Base-by-base conservation (phyloP, 2,329 filamentous ascomycete genomes). In the Hymenoscyphus albidus region DNA sequence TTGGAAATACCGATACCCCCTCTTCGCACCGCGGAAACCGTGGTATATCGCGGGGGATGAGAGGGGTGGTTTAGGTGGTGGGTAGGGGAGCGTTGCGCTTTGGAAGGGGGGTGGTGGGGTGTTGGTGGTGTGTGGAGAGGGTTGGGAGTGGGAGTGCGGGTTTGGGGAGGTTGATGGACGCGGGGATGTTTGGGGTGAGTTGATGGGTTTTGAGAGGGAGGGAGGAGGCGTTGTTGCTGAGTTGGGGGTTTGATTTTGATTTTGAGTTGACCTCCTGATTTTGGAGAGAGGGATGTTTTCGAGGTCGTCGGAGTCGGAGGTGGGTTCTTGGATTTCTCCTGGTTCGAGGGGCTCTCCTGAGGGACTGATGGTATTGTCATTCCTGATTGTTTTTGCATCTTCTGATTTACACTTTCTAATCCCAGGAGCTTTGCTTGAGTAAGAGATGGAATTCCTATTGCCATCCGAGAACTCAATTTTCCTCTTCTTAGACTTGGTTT, bases 281-380 rank as follows among this genome's bases (percentile, higher is more conserved):
- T 59, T 44, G 1, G 58, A 59, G 27, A 59, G 39, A 1, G 58
- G 58, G 5, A 59, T 27, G 5, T 59, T 59, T 31, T 59, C 58
- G 9, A 38, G 16, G 32, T 58, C 31, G 22, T 58, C 56, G 1
- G 35, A 35, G 62, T 67, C 56, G 7, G 32, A 38, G 14, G 10
- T 5, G 9, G n/a, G 3, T 14, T 59, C 39, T 27, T 10, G 7
- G 2, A 48, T 6, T 40, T 31, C 39, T 31, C 39, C 58, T 32
- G 38, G n/a, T 9, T n/a, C 27, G 31, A 18, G n/a, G 16, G 10
- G n/a, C 7, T 16, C 39, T 6, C 2, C 9, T 1, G 5, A 27
- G 27, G 39, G 22, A 13, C 12, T 1, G 7, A 1, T 31, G 27
- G 14, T 3, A 18, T 44, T n/a, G n/a, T 18, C 9, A 40, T 44